Evolutionary conservation across 148 eudicot genomes (phyloP), one percentile per base, ranked within the genome.

Genomic region (Rhododendron molle): DNA sequence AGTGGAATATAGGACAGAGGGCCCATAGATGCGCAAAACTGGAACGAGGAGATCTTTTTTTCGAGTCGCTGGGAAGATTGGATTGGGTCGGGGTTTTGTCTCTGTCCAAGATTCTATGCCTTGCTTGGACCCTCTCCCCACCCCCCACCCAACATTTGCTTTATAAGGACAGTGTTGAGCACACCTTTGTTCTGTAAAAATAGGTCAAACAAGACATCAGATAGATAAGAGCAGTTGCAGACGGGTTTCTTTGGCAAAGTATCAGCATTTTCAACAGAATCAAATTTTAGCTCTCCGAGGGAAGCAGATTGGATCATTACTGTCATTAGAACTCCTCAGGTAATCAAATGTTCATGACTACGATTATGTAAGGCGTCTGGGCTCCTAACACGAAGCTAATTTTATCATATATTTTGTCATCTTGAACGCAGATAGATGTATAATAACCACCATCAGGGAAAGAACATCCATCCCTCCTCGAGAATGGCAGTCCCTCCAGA

Each of bases 61-160:
- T 40, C 20, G 54, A 85, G 89, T 86, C 73, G 88, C 89, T 88
- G 84, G 84, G 90, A 83, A 89, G 87, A 90, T 89, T 87, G 86
- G 90, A 89, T 91, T 92, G 90, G 87, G 89, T 86, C 88, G 80
- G 85, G 86, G 86, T 83, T 74, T 85, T 83, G 86, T 88, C 88
- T 88, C 88, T 92, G 87, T 88, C 84, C 88, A 92, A 91, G 96
- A 96, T 96, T 94, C 98, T 86, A 87, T 92, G 82, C 92, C 87
- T 93, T 89, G 79, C 88, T 83, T 90, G 90, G 85, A 88, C 79
- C 74, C 86, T 82, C 72, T 32, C 84, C 76, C 44, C 83, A 30
- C 84, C 54, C 78, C 78, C 77, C 44, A 58, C 74, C 80, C 85
- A 49, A 47, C 79, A 52, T 85, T 83, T 82, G 84, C 91, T 87